A percentile compares a stretch with the other conserved stretches of the same genome.
Conservation (phyloP, 2,329 filamentous ascomycete genomes). For the Cercospora beticola region DNA sequence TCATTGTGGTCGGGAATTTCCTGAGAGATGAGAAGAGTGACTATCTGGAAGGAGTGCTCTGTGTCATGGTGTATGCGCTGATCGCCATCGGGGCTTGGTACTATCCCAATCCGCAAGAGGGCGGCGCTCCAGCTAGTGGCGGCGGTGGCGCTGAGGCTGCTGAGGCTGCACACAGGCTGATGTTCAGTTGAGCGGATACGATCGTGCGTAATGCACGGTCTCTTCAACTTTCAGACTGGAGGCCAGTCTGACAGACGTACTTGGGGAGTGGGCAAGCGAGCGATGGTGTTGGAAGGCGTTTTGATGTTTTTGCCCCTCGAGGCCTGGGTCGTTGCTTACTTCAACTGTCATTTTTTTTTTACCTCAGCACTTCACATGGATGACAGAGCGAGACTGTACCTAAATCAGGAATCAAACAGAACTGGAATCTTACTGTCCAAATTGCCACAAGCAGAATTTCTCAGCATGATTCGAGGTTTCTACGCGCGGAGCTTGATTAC, state of each 20-base stretch:
- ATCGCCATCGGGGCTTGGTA: constrained; percentile 63
- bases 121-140: not conserved
- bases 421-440: not conserved
- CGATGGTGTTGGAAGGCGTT: constrained; percentile 13
- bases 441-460: not conserved
- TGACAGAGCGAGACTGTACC: not conserved
- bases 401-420: not conserved
- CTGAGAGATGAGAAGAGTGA: constrained; percentile 85
- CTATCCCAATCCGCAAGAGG: constrained; percentile 48
- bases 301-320: not conserved
- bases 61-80: constrained; percentile 67
- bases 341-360: not conserved
- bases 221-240: not conserved
- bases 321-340: not conserved
- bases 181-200: constrained; percentile 5
- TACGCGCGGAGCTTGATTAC: not conserved
- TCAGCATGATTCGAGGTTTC: not conserved
- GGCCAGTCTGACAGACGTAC: not conserved
- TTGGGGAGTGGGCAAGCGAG: not conserved
- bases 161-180: constrained; percentile 10
- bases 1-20: constrained; percentile 69
- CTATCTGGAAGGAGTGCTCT: constrained; percentile 82
- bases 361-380: not conserved
- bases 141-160: not conserved
- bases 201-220: not conserved